A percentile compares a stretch with the other conserved stretches of the same genome.
Evolutionary conservation across 1,284 basidiomycete species (phyloP).

Genomic region (Albatrellus sp.): DNA sequence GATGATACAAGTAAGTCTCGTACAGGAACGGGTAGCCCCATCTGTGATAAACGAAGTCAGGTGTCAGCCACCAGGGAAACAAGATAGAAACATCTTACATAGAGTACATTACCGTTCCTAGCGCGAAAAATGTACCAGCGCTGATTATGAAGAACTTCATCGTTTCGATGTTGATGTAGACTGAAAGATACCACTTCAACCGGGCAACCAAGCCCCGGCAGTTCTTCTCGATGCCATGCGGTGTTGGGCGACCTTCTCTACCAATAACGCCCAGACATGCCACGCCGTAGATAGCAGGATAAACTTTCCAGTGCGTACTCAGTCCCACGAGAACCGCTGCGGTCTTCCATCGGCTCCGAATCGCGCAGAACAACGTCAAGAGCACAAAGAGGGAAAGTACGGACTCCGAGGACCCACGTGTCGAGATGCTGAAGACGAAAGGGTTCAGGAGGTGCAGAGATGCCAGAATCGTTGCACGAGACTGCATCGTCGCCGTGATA

Average conservation of each 20-base stretch:
- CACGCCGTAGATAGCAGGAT: slow-evolving; percentile 84
- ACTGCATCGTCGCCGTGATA: slow-evolving; percentile 2
- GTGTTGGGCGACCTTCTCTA: slow-evolving; percentile 9
- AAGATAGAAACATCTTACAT: slow-evolving; percentile 46
- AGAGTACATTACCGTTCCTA: slow-evolving; percentile 61
- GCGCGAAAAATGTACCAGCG: slow-evolving; percentile 52
- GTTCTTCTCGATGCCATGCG: neutral
- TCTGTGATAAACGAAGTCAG: slow-evolving; percentile 26
- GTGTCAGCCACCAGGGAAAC: slow-evolving; percentile 2
- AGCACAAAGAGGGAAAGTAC: slow-evolving; percentile 77
- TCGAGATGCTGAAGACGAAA: slow-evolving; percentile 91
- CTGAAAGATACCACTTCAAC: slow-evolving; percentile 21
- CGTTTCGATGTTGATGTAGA: slow-evolving; percentile 42
- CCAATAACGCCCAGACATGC: slow-evolving; percentile 62
- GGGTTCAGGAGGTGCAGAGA: slow-evolving; percentile 80
- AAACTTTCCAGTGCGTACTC: slow-evolving; percentile 91
- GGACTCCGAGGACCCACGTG: slow-evolving; percentile 90
- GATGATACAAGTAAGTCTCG: slow-evolving; percentile 90
- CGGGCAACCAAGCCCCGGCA: slow-evolving; percentile 4
- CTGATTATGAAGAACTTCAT: slow-evolving; percentile 62
- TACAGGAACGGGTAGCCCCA: slow-evolving; percentile 92
- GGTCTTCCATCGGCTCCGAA: slow-evolving; percentile 38
- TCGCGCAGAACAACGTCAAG: slow-evolving; percentile 50
- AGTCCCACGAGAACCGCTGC: slow-evolving; percentile 69
- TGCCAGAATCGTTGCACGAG: slow-evolving; percentile 39